These are phyloP conservation scores for Pholiota molesta DNA, from an alignment of 768 basidiomycete genomes.

Conservation along the genomic window DNA sequence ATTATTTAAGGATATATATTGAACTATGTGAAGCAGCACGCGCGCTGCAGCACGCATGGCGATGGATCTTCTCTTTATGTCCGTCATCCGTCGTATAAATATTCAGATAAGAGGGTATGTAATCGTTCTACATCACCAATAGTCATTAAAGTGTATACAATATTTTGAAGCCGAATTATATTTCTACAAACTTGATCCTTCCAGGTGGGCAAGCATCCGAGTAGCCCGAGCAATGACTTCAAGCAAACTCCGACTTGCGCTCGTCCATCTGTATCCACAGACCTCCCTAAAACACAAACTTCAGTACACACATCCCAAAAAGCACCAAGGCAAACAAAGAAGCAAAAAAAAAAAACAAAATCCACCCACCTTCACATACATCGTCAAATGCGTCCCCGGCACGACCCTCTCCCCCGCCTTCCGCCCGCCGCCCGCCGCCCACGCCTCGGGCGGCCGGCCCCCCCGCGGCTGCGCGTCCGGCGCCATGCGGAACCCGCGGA, in stretches of 20 bases:
- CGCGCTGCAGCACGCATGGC: no score
- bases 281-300: conserved; percentile 13
- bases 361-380: conserved; percentile 39
- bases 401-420: conserved; percentile 34
- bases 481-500: conserved; percentile 36
- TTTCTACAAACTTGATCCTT: neutral
- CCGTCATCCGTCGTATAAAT: no score
- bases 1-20: no score
- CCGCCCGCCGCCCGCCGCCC: conserved; percentile 35
- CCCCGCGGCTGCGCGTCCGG: conserved; percentile 36
- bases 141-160: neutral
- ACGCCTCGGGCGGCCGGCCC: conserved; percentile 38
- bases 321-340: no score
- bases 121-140: neutral
- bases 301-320: neutral
- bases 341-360: neutral
- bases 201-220: neutral
- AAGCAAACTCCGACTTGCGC: conserved; percentile 3
- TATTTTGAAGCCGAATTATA: neutral
- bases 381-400: conserved; percentile 37
- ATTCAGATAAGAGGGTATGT: no score
- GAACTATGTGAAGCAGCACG: no score
- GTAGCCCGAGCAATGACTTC: no score
- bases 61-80: no score
- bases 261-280: conserved; percentile 19